Evolutionary conservation across 441 rosid species (phyloP).

Genomic region (Arabidopsis lyrata): DNA sequence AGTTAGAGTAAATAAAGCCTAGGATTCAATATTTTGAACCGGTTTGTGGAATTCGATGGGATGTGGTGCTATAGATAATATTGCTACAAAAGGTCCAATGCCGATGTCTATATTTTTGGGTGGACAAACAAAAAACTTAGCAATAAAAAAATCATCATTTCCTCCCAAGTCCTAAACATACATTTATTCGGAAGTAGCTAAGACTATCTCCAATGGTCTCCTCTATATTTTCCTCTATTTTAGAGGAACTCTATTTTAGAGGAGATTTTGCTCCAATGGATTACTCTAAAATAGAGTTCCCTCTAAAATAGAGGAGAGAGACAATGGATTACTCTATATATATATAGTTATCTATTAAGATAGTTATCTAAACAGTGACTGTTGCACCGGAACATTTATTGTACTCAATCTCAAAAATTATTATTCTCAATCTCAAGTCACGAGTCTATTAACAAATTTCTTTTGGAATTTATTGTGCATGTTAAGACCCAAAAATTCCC

Average conservation of each 20-base stretch:
- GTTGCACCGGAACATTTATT: slow-evolving; percentile 7
- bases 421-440: neutral
- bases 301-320: no score
- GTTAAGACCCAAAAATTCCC: slow-evolving; percentile 27
- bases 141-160: neutral
- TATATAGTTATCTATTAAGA: no score
- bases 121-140: neutral
- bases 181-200: neutral
- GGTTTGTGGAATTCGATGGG: no score
- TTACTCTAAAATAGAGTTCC: no score
- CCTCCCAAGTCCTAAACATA: neutral
- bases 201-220: no score
- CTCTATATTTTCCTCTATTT: no score
- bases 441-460: neutral
- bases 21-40: neutral
- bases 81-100: neutral
- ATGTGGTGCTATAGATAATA: neutral
- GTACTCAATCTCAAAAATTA: no score
- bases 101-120: neutral
- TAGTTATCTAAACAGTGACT: neutral
- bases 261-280: no score
- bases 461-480: neutral
- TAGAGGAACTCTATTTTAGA: no score
- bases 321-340: no score
- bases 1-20: neutral